A percentile compares a stretch with the other conserved stretches of the same genome.
These are phyloP conservation scores for Ammopiptanthus mongolicus DNA, from an alignment of 306 rosid genomes.

Conservation along the genomic window DNA sequence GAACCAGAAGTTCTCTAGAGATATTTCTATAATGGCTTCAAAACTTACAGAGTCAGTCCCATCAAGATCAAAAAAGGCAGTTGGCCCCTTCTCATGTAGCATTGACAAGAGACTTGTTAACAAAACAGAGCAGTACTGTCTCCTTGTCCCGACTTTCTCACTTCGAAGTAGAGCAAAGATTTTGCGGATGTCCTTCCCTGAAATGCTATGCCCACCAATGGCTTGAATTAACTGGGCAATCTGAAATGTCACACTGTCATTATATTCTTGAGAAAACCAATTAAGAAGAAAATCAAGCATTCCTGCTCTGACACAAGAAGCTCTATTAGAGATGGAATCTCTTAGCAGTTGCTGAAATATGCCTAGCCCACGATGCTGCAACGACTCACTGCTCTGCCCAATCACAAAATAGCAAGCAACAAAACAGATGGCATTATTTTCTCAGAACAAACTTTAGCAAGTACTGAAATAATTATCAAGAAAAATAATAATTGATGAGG, in stretches of 20 bases:
- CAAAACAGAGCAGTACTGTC: conserved; percentile 77
- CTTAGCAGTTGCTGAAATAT: conserved; percentile 74
- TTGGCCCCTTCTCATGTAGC: conserved; percentile 94
- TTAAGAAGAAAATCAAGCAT: conserved; percentile 94
- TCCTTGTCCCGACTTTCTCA: conserved; percentile 75
- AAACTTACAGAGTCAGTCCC: conserved; percentile 86
- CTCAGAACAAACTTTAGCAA: conserved; percentile 10
- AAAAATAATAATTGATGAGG: conserved; percentile 8
- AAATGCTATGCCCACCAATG: conserved; percentile 96
- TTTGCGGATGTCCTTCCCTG: conserved; percentile 97
- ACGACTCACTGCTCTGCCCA: conserved; percentile 99
- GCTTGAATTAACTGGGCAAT: conserved; percentile 83
- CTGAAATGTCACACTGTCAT: conserved; percentile 61
- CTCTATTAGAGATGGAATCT: conserved; percentile 90
- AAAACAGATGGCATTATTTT: conserved; percentile 30
- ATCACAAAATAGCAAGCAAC: conserved; percentile 54
- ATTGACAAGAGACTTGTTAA: conserved; percentile 77
- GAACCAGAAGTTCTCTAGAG: background rate
- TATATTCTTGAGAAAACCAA: conserved; percentile 85
- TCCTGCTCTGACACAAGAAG: conserved; percentile 96
- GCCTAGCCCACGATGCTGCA: conserved; percentile 71
- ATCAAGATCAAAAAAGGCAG: conserved; percentile 87
- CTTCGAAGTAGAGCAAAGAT: conserved; percentile 88
- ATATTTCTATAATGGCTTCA: conserved; percentile 14
- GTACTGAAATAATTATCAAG: background rate